These are phyloP conservation scores for Trichosporon coremiiforme DNA, from an alignment of 1,284 basidiomycete genomes.

Conservation along the genomic window DNA sequence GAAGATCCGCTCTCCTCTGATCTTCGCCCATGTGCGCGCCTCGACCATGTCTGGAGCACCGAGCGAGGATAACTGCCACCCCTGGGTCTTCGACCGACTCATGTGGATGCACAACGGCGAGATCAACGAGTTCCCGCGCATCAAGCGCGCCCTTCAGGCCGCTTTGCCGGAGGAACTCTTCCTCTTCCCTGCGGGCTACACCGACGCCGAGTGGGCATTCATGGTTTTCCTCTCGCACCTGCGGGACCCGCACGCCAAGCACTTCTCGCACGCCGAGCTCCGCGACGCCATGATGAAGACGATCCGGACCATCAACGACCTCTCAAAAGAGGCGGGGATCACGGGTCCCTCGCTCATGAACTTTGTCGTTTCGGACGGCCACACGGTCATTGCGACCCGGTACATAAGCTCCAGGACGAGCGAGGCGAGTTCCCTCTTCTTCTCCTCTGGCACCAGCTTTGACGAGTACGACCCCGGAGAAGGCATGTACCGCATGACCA, in stretches of 20 bases:
- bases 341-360: slow-evolving; percentile 85
- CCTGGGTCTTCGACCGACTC: slow-evolving; percentile 80
- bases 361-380: slow-evolving; percentile 93
- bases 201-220: slow-evolving; percentile 97
- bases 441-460: slow-evolving; percentile 90
- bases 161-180: slow-evolving; percentile 78
- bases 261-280: slow-evolving; percentile 53
- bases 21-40: slow-evolving; percentile 91
- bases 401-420: slow-evolving; percentile 90
- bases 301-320: slow-evolving; percentile 72
- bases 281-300: slow-evolving; percentile 82
- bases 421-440: slow-evolving; percentile 94
- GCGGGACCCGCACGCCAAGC: slow-evolving; percentile 70
- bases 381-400: slow-evolving; percentile 87
- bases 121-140: slow-evolving; percentile 74
- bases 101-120: slow-evolving; percentile 98
- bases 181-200: slow-evolving; percentile 83
- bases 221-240: slow-evolving; percentile 85
- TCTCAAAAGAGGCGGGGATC: slow-evolving; percentile 72
- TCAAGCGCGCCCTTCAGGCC: slow-evolving; percentile 78
- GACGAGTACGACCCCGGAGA: slow-evolving; percentile 78
- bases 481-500: slow-evolving; percentile 91
- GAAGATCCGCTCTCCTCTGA: slow-evolving; percentile 89
- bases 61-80: slow-evolving; percentile 92
- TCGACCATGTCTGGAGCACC: slow-evolving; percentile 73